A percentile compares a stretch with the other conserved stretches of the same genome.
Conservation (phyloP, 1,284 basidiomycete species). For the Stereum hirsutum region DNA sequence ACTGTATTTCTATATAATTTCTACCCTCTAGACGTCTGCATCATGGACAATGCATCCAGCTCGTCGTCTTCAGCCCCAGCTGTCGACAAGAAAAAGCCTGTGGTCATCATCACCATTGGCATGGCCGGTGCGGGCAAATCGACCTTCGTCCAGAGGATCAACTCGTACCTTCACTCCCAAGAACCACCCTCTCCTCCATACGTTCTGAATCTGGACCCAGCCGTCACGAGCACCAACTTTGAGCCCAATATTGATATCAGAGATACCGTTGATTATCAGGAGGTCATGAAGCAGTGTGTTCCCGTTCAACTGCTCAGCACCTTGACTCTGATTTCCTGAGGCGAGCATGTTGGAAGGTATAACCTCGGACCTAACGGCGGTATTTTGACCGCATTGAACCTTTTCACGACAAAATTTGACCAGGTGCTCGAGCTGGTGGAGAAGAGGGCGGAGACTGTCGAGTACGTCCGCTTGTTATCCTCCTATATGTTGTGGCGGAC, state of each 20-base stretch:
- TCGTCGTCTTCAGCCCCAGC: constrained; percentile 3
- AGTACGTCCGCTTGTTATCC: constrained; percentile 45
- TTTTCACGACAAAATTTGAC: constrained; percentile 99
- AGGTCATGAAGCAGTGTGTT: constrained; percentile 99
- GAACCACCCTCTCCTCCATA: constrained; percentile 74
- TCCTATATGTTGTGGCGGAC: neutral
- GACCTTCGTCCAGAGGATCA: constrained; percentile 91
- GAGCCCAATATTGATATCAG: constrained; percentile 97
- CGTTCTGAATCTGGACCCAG: constrained; percentile 96
- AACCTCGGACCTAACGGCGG: constrained; percentile 98
- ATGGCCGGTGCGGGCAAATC: constrained; percentile 97
- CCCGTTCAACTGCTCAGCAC: constrained; percentile 12
- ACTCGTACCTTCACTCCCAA: constrained; percentile 72
- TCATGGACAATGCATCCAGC: constrained; percentile 6
- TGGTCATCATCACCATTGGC: constrained; percentile 83
- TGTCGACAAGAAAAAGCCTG: constrained; percentile 44
- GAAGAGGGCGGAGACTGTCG: constrained; percentile 80
- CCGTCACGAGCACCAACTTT: constrained; percentile 85
- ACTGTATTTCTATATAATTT: constrained; percentile 1
- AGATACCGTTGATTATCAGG: constrained; percentile 94
- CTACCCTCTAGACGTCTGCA: too few species aligned
- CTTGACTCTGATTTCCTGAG: constrained; percentile 7
- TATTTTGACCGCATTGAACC: constrained; percentile 92
- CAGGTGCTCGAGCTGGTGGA: constrained; percentile 92
- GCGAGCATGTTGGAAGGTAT: constrained; percentile 54